phyloP scores from a whole-genome alignment of 345 rosid species.

The Laguncularia racemosa region DNA sequence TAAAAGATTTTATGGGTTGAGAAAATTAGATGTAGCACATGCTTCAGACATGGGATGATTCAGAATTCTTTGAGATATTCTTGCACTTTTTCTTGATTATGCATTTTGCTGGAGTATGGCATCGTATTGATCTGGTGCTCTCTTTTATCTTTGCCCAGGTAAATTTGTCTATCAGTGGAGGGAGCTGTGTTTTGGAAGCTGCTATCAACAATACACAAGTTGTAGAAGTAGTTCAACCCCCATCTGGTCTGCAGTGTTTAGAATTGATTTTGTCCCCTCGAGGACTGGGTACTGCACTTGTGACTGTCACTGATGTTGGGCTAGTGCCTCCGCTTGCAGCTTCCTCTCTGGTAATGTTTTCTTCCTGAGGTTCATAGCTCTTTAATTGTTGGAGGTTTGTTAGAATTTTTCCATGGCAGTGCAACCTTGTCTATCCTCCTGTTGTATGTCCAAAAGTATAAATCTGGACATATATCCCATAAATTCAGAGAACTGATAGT shows the following conservation, averaged over 20 bases:
- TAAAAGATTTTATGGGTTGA: no score
- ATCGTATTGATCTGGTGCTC: background rate
- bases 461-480: no score
- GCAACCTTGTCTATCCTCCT: no score
- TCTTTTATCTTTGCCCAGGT: slow-evolving; percentile 34
- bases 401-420: no score
- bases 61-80: no score
- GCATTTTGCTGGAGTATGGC: background rate
- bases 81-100: no score
- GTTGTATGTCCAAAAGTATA: no score
- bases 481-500: no score
- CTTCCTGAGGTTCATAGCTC: background rate
- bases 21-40: no score
- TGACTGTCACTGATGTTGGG: slow-evolving; percentile 72
- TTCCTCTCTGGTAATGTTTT: slow-evolving; percentile 56
- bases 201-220: slow-evolving; percentile 73
- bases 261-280: slow-evolving; percentile 69
- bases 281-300: slow-evolving; percentile 75
- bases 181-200: slow-evolving; percentile 85
- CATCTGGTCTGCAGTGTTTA: slow-evolving; percentile 64
- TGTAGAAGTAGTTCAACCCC: slow-evolving; percentile 64
- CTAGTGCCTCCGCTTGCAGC: slow-evolving; percentile 66
- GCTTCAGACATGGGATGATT: no score
- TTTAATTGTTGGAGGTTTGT: no score
- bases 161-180: slow-evolving; percentile 80